phyloP scores from a whole-genome alignment of 257 asterid genomes.

The Leonotis leonurus region DNA sequence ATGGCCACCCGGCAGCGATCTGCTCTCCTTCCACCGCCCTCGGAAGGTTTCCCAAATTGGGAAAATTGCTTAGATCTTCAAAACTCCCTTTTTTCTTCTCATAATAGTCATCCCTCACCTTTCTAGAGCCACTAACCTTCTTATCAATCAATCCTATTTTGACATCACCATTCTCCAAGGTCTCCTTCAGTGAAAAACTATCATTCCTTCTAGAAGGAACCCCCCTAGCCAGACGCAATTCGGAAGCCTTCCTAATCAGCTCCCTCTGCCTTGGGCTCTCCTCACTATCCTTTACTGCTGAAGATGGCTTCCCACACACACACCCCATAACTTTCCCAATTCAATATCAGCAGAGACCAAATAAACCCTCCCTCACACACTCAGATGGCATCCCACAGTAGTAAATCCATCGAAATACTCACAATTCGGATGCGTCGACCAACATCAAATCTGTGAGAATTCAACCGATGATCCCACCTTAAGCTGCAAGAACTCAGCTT shows the following conservation, averaged over 20 bases:
- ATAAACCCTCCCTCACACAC: slow-evolving; percentile 14
- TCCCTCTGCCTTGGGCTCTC: slow-evolving; percentile 59
- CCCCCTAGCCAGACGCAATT: slow-evolving; percentile 37
- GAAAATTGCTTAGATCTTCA: slow-evolving; percentile 35
- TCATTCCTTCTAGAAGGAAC: slow-evolving; percentile 49
- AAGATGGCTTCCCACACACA: slow-evolving; percentile 69
- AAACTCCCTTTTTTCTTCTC: slow-evolving; percentile 38
- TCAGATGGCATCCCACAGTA: slow-evolving; percentile 22
- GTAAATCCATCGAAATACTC: slow-evolving; percentile 11
- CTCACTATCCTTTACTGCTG: slow-evolving; percentile 38
- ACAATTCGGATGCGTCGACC: slow-evolving; percentile 12
- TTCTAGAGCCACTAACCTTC: slow-evolving; percentile 52
- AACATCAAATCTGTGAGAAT: slow-evolving; percentile 1
- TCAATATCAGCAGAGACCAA: slow-evolving; percentile 10
- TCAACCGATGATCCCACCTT: slow-evolving; percentile 16
- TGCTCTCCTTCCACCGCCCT: slow-evolving; percentile 72
- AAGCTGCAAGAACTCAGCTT: slow-evolving; percentile 20
- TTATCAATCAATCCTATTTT: slow-evolving; percentile 52
- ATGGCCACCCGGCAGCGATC: slow-evolving; percentile 94
- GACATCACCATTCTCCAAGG: slow-evolving; percentile 33
- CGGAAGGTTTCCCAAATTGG: slow-evolving; percentile 48
- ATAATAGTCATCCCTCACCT: slow-evolving; percentile 61
- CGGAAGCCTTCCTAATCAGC: slow-evolving; percentile 43
- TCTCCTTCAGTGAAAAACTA: slow-evolving; percentile 47
- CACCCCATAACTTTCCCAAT: slow-evolving; percentile 62